A percentile compares a stretch with the other conserved stretches of the same genome.
These are phyloP conservation scores for Plectosphaerella sp. DNA, from an alignment of 2,329 filamentous ascomycete species.

Conservation along the genomic window DNA sequence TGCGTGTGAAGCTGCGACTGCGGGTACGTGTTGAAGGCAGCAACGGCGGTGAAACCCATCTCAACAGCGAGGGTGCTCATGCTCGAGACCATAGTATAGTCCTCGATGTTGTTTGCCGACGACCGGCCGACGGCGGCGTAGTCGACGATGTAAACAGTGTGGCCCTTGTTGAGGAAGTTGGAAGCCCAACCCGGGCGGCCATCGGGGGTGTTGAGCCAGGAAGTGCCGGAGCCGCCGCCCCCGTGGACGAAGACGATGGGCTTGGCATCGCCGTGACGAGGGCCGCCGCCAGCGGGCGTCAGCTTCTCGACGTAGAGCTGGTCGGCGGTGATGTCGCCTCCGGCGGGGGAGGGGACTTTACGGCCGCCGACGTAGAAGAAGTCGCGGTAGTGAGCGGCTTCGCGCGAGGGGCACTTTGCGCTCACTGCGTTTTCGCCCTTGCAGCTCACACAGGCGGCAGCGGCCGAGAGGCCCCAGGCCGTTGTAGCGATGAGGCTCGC, in stretches of 20 bases:
- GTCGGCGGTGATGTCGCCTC: conserved; percentile 15
- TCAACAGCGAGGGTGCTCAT: conserved; percentile 18
- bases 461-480: neutral
- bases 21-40: conserved; percentile 13
- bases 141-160: conserved; percentile 38
- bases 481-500: neutral
- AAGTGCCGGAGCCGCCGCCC: conserved; percentile 7
- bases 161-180: conserved; percentile 35
- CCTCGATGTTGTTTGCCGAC: conserved; percentile 16
- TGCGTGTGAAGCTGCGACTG: conserved; percentile 25
- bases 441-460: conserved; percentile 2
- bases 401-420: conserved; percentile 6
- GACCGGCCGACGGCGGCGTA: conserved; percentile 34
- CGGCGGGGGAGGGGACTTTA: conserved; percentile 14
- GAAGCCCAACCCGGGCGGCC: conserved; percentile 39
- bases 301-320: conserved; percentile 28
- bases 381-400: conserved; percentile 2
- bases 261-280: neutral
- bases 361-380: conserved; percentile 23
- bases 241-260: conserved; percentile 9
- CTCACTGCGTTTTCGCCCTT: conserved; percentile 8
- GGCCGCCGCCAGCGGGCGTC: conserved; percentile 6
- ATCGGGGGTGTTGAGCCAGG: conserved; percentile 42
- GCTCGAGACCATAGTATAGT: conserved; percentile 13
- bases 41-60: conserved; percentile 24